Base-by-base conservation (phyloP, 1,284 basidiomycete genomes). In the Irpex sp. region DNA sequence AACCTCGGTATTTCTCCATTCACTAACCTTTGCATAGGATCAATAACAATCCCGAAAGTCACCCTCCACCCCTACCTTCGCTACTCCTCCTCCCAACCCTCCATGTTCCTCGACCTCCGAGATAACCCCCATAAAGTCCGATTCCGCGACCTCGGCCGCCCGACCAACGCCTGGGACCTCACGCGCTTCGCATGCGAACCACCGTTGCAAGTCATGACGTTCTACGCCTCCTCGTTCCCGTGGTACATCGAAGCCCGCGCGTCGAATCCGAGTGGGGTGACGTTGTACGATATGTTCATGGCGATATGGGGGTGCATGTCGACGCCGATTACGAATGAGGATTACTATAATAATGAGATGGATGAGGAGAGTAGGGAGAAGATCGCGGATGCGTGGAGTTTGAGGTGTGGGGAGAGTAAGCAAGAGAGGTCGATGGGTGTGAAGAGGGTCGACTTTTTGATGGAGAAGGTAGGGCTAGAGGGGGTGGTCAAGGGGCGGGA, bases 181-280 rank as follows among this genome's bases (percentile, higher is more conserved):
- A 74, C 72, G 21, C 80, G 79, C 59, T 74, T 80, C 37, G 80
- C 77, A 8, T 81, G 80, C 31, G 74, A 76, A 38, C 85, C 85
- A 0, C 73, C 82, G 0, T 72, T 79, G 0, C 66, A 74, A 21
- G 74, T 75, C 63, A 79, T 87, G 74, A 79, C 82, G 9, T 65
- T 87, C 58, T 82, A 78, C 65, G 82, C 85, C 69, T 73, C 79
- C 0, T 76, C 76, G 37, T 71, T 85, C 7, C 86, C 85, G 1
- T 87, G 86, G 85, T 84, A 81, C 69, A 81, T 87, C 70, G 83
- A 85, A 61, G 74, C 85, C 26, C 69, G 70, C 17, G 73, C 75
- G 15, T 69, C 68, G 19, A 79, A 81, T 59, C 77, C 79, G 1
- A 71, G 81, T n/a, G 87, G 84, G 8, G 77, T 87, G 51, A 87